Evolutionary conservation across 768 basidiomycete genomes (phyloP), one percentile per base, ranked within the genome.

Genomic region (Termitomyces sp.): DNA sequence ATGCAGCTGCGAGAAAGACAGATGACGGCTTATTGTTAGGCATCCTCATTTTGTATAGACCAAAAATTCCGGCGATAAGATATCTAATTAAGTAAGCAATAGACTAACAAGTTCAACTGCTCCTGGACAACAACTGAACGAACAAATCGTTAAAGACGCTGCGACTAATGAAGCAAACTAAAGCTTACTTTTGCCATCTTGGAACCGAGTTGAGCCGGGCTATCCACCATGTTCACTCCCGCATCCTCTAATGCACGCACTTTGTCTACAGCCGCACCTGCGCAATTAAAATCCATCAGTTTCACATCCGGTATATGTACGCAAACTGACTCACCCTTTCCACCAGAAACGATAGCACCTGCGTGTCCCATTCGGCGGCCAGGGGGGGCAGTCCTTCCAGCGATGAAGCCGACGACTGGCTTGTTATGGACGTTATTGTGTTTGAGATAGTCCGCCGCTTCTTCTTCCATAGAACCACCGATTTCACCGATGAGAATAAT

Each of bases 401-500:
- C 97, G 67, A 99, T 98, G 75, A 99, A 99, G 39, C 90, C 92
- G 56, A 99, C 93, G 36, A 98, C 94, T 49, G 97, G 97, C 74
- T 99, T 99, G 57, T 73, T 53, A 90, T 83, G 27, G 88, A 93
- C 76, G 80, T 99, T 99, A 79, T 91, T 88, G 72, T 83, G 80
- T 70, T 91, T 90, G 55, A 99, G 78, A 74, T 96, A 98, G 64
- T 94, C 97, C 5, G 97, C 97, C 7, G 97, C 97, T 62, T 98
- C 96, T 72, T 99, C 97, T 75, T 99, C 97, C 96, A 98, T 97
- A 8, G 92, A 89, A 22, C 97, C 97, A 61, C 97, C 97, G 64
- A 99, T 99, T 76, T 99, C 97, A 59, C 97, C 97, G 65, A 99
- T 99, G 61, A 98, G 79, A 61, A 99, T 96, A 63, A 99, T 95